Evolutionary conservation across 1,284 basidiomycete genomes (phyloP), one percentile per base, ranked within the genome.

Genomic region (Polyporus tsugae): DNA sequence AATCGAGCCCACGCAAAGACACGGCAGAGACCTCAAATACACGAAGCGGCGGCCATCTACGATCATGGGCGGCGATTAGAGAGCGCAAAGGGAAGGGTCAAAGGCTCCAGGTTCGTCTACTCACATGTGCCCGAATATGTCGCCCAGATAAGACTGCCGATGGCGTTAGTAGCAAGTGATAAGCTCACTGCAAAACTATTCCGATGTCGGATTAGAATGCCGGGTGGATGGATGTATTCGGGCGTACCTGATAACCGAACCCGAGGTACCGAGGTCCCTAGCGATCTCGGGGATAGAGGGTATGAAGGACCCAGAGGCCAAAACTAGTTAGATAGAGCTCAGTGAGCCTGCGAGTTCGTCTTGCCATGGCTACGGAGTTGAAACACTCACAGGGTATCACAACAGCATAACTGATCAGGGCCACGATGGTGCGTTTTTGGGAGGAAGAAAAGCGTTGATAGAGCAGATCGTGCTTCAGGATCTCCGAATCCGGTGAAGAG

Each of bases 231-330:
- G 2, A 11, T 15, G 15, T 10, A 11, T 29, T 6, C 25, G 1
- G 38, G 55, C 83, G 65, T 78, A 89, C 85, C 87, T 89, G 70
- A 93, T 84, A 33, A 90, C 77, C 3, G 83, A 73, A 0, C 83
- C 83, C 0, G 88, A 87, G 0, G 90, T 85, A 41, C 85, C 66
- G 9, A 93, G 80, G 65, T 94, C 91, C 33, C 79, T 77, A 0
- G 89, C 85, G 70, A 94, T 88, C 66, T 89, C 82, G 0, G 90
- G 89, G 60, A 94, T 91, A 0, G 87, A 86, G 0, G 92, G 92
- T 2, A 91, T 82, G 78, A 93, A 92, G 1, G 88, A 86, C 5
- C 89, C 87, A 2, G 88, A 85, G 0, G 91, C 86, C 75, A 93
- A 88, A 35, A 91, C 91, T 93, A 74, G 10, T n/a, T 2, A 33